Evolutionary conservation across 148 eudicot species (phyloP).

Genomic region (Pharnaceum exiguum): DNA sequence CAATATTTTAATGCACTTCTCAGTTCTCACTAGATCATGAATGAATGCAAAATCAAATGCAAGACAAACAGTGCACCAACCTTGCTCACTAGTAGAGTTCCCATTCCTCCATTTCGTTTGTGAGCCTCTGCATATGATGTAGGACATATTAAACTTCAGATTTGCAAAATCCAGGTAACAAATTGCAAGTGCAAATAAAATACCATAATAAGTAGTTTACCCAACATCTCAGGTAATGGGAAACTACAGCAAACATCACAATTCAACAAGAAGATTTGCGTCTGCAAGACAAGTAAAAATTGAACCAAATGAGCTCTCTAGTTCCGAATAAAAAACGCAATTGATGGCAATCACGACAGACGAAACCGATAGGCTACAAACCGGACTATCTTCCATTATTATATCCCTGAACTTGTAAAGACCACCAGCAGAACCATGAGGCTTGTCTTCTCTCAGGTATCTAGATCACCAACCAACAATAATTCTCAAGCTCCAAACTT

Average conservation of each 20-base stretch:
- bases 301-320: conserved; percentile 3
- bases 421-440: conserved; percentile 88
- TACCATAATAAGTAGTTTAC: conserved; percentile 32
- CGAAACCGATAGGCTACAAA: conserved; percentile 20
- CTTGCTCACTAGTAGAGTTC: conserved; percentile 68
- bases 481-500: neutral
- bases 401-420: conserved; percentile 76
- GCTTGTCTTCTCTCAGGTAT: conserved; percentile 85
- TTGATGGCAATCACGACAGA: conserved; percentile 1
- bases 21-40: too few species aligned
- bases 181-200: conserved; percentile 1
- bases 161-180: neutral
- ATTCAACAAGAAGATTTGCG: conserved; percentile 87
- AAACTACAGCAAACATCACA: conserved; percentile 98
- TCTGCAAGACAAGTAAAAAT: conserved; percentile 34
- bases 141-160: conserved; percentile 3
- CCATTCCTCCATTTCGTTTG: conserved; percentile 60
- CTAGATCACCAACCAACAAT: conserved; percentile 28
- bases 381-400: conserved; percentile 80
- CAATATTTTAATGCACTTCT: neutral
- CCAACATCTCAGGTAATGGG: conserved; percentile 90
- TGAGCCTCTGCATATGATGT: conserved; percentile 56
- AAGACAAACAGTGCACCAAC: conserved; percentile 22
- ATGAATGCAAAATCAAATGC: too few species aligned
- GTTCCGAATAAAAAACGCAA: neutral